These are phyloP conservation scores for Stemphylium beticola DNA, from an alignment of 2,329 filamentous ascomycete species.

Conservation along the genomic window DNA sequence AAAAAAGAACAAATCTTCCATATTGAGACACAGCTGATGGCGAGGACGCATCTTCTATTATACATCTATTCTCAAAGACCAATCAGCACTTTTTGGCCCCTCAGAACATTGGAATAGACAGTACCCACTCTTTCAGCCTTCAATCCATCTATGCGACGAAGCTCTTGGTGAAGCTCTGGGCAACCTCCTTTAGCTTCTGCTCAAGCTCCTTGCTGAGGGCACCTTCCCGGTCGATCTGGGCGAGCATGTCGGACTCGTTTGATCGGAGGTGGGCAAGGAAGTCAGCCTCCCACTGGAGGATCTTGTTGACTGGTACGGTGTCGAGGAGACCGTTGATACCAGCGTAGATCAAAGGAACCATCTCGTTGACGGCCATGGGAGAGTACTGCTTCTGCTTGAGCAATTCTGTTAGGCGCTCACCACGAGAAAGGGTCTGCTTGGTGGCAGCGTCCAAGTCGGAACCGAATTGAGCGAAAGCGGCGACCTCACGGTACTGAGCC, in stretches of 20 bases:
- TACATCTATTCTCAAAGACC: conserved; percentile 48
- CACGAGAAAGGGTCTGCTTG: conserved; percentile 97
- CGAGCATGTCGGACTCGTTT: conserved; percentile 84
- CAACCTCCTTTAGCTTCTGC: conserved; percentile 78
- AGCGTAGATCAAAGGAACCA: conserved; percentile 99
- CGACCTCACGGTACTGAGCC: conserved; percentile 99
- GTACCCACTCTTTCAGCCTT: conserved; percentile 44
- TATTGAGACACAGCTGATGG: conserved; percentile 50
- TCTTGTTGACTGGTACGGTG: conserved; percentile 84
- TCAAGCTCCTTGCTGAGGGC: conserved; percentile 94
- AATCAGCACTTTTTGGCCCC: conserved; percentile 49
- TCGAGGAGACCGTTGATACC: conserved; percentile 99
- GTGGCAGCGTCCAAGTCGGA: conserved; percentile 98
- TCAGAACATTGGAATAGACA: conserved; percentile 44
- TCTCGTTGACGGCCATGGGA: conserved; percentile 98
- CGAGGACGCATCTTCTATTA: conserved; percentile 50
- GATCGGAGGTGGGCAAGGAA: conserved; percentile 90
- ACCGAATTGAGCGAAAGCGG: conserved; percentile 99
- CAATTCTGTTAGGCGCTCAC: conserved; percentile 98
- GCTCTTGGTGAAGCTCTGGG: conserved; percentile 88
- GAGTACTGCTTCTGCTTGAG: conserved; percentile 99
- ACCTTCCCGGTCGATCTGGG: conserved; percentile 94
- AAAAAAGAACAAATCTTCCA: conserved; percentile 42
- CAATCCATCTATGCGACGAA: conserved; percentile 68
- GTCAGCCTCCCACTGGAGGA: conserved; percentile 92